These are phyloP conservation scores for Ambrosiella xylebori DNA, from an alignment of 2,329 filamentous ascomycete species.

Conservation along the genomic window DNA sequence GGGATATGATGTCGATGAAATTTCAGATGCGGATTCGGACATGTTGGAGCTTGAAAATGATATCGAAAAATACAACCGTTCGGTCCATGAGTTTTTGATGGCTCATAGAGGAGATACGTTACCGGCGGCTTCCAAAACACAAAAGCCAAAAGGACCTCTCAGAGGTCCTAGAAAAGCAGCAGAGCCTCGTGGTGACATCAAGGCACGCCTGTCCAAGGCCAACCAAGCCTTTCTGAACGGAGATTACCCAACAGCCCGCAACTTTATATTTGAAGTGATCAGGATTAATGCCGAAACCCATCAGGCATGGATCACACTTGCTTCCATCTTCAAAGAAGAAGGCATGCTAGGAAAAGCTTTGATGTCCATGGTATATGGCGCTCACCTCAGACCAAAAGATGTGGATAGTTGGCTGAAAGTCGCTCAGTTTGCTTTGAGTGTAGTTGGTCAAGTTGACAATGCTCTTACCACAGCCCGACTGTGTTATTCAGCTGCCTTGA, in stretches of 20 bases:
- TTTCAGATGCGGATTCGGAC: slow-evolving; percentile 28
- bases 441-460: slow-evolving; percentile 24
- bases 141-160: slow-evolving; percentile 15
- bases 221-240: slow-evolving; percentile 49
- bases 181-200: slow-evolving; percentile 56
- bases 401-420: slow-evolving; percentile 41
- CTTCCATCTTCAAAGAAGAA: slow-evolving; percentile 43
- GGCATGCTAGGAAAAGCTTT: slow-evolving; percentile 39
- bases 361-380: slow-evolving; percentile 42
- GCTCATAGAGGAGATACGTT: slow-evolving; percentile 17
- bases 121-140: background rate
- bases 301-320: slow-evolving; percentile 45
- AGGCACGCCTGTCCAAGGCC: slow-evolving; percentile 46
- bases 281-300: slow-evolving; percentile 51
- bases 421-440: slow-evolving; percentile 34
- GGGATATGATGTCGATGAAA: slow-evolving; percentile 14
- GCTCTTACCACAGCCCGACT: slow-evolving; percentile 36
- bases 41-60: slow-evolving; percentile 27
- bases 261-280: slow-evolving; percentile 44
- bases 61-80: slow-evolving; percentile 27
- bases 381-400: slow-evolving; percentile 44
- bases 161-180: slow-evolving; percentile 41
- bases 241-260: slow-evolving; percentile 41
- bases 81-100: slow-evolving; percentile 25
- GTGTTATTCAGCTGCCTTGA: slow-evolving; percentile 42